Evolutionary conservation across 768 basidiomycete species (phyloP), one percentile per base, ranked within the genome.

Genomic region (Lepiota subincarnata): DNA sequence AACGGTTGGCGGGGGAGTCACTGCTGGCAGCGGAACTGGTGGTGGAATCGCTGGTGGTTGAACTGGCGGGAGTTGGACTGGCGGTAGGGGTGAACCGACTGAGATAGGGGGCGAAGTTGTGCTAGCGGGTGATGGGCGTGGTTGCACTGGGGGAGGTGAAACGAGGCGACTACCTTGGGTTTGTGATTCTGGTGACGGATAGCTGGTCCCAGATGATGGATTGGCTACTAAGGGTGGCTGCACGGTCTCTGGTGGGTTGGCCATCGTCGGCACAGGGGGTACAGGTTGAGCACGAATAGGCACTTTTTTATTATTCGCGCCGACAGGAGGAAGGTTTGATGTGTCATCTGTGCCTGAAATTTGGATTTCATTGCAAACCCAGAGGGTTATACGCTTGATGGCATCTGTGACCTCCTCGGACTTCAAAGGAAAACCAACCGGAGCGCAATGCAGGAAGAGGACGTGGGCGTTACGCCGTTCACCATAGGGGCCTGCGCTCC

Each of bases 401-500:
- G 83, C 79, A 18, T 84, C 81, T 8, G 83, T 85, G 19, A 87
- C 86, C 53, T 88, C 78, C 59, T 81, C 78, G 16, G 86, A 82
- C 56, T 71, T 75, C 45, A 85, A 69, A 8, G 86, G 86, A 64
- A 84, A 79, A 48, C 75, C 78, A 13, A 82, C 76, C 0, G 87
- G 87, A 10, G 85, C 83, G 60, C 84, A 86, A 62, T 89, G 87
- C 60, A 89, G 67, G 66, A 86, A 86, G 6, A 89, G 67, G 44
- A 89, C 84, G 40, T 76, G 75, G 20, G 55, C 47, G 16, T 50
- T 56, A 35, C 49, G 45, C 12, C 48, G 41, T 41, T 50, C 51
- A 13, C 45, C 57, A 20, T 44, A 50, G 12, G 53, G 53, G 41
- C 46, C 48, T 40, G 71, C 70, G 16, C 66, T 72, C 2, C 83